Percentiles rank a stretch among this genome's conserved stretches.
phyloP scores from a whole-genome alignment of 257 asterid species.

The Solanum lycopersicoides region DNA sequence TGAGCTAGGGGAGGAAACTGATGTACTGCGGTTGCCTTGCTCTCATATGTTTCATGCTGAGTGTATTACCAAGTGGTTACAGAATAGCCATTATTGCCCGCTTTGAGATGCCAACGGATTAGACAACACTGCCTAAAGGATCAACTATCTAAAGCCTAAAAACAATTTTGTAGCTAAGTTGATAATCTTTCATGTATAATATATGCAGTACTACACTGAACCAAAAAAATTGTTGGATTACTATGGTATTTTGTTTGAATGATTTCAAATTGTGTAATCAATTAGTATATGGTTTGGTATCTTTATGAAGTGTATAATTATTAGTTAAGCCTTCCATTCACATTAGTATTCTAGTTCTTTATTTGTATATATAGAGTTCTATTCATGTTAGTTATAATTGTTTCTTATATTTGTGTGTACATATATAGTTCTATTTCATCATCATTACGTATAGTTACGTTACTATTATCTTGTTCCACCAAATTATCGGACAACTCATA shows the following conservation, averaged over 20 bases:
- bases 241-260: no score
- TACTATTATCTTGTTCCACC: no score
- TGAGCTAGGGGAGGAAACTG: neutral
- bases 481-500: neutral
- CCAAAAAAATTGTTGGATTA: neutral
- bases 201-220: no score
- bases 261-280: neutral
- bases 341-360: no score
- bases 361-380: no score
- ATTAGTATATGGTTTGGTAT: neutral
- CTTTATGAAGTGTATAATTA: neutral
- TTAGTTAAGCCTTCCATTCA: neutral
- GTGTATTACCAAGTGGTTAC: constrained; percentile 2
- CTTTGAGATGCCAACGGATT: neutral
- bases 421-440: neutral
- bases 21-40: neutral
- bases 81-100: constrained; percentile 1
- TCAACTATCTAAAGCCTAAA: neutral
- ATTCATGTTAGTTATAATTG: no score
- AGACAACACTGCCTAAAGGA: neutral
- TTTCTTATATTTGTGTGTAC: neutral
- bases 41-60: constrained; percentile 2
- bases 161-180: neutral
- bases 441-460: no score
- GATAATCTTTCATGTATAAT: no score